A percentile compares a stretch with the other conserved stretches of the same genome.
Conservation (phyloP, 306 rosid species). For the Erythrophleum fordii region DNA sequence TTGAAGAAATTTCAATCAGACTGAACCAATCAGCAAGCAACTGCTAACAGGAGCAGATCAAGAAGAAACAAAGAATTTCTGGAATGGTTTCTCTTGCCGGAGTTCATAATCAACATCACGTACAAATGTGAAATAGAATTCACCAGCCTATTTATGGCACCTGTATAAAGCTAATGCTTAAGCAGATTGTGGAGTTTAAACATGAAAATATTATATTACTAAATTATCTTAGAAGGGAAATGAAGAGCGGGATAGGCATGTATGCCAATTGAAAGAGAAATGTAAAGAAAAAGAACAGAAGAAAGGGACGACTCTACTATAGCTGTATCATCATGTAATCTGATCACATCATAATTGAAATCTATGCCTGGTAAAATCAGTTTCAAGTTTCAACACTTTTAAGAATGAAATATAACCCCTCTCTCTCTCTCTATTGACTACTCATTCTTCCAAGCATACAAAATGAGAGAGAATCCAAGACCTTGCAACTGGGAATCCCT, state of each 20-base stretch:
- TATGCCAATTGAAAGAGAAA: not conserved
- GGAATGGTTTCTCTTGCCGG: not conserved
- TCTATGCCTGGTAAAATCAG: constrained; percentile 32
- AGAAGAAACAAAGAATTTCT: not conserved
- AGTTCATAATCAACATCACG: not conserved
- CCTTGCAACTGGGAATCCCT: constrained; percentile 63
- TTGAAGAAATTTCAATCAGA: not conserved
- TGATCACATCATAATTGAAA: constrained; percentile 44
- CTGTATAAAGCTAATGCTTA: not conserved
- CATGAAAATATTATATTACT: not conserved
- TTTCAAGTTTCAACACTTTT: constrained; percentile 14
- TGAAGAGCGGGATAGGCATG: not conserved
- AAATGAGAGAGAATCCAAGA: constrained; percentile 76
- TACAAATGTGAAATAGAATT: not conserved
- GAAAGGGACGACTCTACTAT: not conserved
- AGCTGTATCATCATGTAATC: constrained; percentile 33
- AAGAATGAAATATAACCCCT: constrained; percentile 4
- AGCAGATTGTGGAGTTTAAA: not conserved
- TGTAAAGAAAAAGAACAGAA: not conserved
- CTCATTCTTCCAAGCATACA: constrained; percentile 91
- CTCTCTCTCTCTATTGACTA: constrained; percentile 35
- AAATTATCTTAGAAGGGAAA: constrained; percentile 5
- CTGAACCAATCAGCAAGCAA: not conserved
- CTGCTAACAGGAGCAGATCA: not conserved
- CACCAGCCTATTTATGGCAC: not conserved